phyloP scores from a whole-genome alignment of 2,329 filamentous ascomycete genomes.

The Alternaria infectoria region DNA sequence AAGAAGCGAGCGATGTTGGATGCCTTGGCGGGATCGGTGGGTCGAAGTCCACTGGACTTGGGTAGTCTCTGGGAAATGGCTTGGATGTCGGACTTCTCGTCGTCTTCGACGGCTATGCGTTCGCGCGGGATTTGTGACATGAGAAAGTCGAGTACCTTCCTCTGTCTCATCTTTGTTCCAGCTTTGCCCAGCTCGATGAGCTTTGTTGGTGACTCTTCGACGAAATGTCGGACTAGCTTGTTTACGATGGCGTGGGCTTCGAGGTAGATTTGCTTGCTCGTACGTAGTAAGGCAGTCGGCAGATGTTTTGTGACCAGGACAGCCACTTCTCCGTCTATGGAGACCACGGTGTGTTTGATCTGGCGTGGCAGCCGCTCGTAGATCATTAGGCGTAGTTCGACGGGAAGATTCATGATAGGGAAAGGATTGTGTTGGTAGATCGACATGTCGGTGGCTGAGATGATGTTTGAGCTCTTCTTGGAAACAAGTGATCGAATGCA shows the following conservation, averaged over 20 bases:
- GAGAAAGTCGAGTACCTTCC: neutral
- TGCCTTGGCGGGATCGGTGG: neutral
- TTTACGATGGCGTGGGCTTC: neutral
- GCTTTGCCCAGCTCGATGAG: neutral
- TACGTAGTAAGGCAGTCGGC: neutral
- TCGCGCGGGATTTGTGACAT: neutral
- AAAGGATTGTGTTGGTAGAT: neutral
- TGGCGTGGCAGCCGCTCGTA: neutral
- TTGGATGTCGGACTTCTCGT: neutral
- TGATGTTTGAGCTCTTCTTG: fast-evolving
- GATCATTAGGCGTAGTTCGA: neutral
- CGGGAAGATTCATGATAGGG: neutral
- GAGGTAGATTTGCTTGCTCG: neutral
- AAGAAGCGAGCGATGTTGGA: neutral
- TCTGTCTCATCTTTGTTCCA: neutral
- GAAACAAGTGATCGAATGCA: neutral
- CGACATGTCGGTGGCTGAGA: neutral
- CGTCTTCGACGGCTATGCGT: neutral
- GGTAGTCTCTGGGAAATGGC: neutral
- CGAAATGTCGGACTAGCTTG: neutral
- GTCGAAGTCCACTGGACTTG: neutral
- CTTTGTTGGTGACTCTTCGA: neutral
- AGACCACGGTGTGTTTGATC: neutral
- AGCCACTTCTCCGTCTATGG: neutral
- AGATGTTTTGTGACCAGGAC: neutral